These are phyloP conservation scores for Paratinospora sagittata DNA, from an alignment of 164 flowering plant species.

Conservation along the genomic window DNA sequence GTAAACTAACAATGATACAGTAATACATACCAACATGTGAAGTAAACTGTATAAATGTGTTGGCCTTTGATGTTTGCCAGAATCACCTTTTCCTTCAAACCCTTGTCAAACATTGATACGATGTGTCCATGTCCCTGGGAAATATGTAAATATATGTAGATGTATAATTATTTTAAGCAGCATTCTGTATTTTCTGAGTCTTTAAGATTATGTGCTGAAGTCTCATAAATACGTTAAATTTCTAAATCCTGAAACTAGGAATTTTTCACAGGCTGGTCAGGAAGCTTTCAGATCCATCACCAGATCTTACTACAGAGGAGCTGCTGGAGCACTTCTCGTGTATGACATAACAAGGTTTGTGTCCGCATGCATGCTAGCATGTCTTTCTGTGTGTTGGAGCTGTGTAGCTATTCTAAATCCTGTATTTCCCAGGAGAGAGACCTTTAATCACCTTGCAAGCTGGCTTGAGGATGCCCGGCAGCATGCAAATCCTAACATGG, in stretches of 20 bases:
- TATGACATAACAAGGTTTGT: slow-evolving; percentile 19
- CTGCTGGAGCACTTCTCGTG: slow-evolving; percentile 23
- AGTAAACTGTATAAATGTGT: too few relatives aligned
- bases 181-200: not conserved
- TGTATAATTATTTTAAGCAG: too few relatives aligned
- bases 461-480: slow-evolving; percentile 94
- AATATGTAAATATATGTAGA: too few relatives aligned
- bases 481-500: slow-evolving; percentile 86
- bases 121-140: too few relatives aligned
- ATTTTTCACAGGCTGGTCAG: slow-evolving; percentile 26
- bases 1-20: too few relatives aligned
- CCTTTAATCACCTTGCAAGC: slow-evolving; percentile 80
- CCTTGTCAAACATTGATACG: too few relatives aligned
- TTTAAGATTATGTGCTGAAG: not conserved
- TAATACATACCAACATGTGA: too few relatives aligned
- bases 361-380: not conserved
- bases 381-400: not conserved
- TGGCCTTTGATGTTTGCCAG: too few relatives aligned
- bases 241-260: not conserved
- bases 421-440: slow-evolving; percentile 59
- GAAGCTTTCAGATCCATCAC: slow-evolving; percentile 24
- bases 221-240: not conserved
- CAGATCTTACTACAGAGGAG: slow-evolving; percentile 24
- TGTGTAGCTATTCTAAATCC: slow-evolving; percentile 2
- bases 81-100: too few relatives aligned